Conservation (phyloP, 2,329 filamentous ascomycete species). For the Alternaria metachromatica region DNA sequence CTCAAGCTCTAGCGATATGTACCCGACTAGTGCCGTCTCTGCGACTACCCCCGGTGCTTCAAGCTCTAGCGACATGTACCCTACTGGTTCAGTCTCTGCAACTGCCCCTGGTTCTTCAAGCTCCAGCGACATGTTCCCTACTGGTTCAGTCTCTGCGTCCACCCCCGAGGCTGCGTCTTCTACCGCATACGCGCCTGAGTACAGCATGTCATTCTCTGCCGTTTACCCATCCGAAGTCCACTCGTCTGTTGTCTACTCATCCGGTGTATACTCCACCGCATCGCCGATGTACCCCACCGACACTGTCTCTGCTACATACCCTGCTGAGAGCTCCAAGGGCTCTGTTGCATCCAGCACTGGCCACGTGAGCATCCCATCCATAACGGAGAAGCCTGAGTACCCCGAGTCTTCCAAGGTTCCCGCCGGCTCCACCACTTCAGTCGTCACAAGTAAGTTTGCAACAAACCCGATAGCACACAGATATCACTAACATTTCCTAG, state of each 20-base stretch:
- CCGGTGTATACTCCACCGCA: neutral
- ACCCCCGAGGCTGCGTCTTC: conserved; percentile 19
- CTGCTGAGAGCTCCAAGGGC: conserved; percentile 8
- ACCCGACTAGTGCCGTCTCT: neutral
- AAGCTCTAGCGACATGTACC: conserved; percentile 17
- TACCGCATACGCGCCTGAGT: conserved; percentile 12
- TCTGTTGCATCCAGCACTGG: conserved; percentile 11
- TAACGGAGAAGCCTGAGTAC: conserved; percentile 23
- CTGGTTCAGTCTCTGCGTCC: conserved; percentile 7
- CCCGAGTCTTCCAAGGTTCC: conserved; percentile 19
- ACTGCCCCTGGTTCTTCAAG: conserved; percentile 15
- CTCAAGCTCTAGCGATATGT: neutral
- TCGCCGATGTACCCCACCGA: conserved; percentile 1
- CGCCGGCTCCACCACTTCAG: conserved; percentile 19
- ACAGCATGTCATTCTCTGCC: neutral
- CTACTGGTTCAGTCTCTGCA: conserved; percentile 9
- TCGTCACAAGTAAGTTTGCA: conserved; percentile 27
- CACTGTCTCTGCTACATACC: conserved; percentile 1
- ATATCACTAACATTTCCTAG: conserved; percentile 1
- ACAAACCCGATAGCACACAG: neutral
- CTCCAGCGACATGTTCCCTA: conserved; percentile 15
- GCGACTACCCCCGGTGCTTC: conserved; percentile 15
- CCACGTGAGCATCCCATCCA: conserved; percentile 14
- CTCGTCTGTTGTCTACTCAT: neutral
- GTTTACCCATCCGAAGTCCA: neutral